phyloP scores from a whole-genome alignment of 805 yeast genomes.

The Saturnispora dispora region DNA sequence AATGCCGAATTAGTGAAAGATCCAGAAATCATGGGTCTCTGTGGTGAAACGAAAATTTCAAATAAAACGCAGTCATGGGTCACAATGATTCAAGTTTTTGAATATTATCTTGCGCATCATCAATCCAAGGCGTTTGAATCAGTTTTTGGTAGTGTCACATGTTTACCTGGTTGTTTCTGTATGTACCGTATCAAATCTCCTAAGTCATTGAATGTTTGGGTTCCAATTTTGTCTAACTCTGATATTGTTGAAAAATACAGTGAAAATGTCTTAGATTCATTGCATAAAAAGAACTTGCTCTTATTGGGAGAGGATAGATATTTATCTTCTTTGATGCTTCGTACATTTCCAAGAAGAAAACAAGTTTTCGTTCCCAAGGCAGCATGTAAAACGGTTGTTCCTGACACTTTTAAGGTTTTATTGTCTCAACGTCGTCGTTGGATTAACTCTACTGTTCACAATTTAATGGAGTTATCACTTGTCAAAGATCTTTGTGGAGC shows the following conservation, averaged over 20 bases:
- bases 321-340: constrained; percentile 75
- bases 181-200: constrained; percentile 89
- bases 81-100: constrained; percentile 88
- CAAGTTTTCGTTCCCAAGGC: constrained; percentile 85
- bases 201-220: constrained; percentile 78
- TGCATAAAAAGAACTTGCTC: constrained; percentile 79
- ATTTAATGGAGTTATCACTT: constrained; percentile 75
- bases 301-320: constrained; percentile 87
- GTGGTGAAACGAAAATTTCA: constrained; percentile 91
- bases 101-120: constrained; percentile 88
- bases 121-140: constrained; percentile 92
- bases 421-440: constrained; percentile 93
- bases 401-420: constrained; percentile 66
- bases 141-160: constrained; percentile 90
- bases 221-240: constrained; percentile 85
- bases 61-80: constrained; percentile 83
- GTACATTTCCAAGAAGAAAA: constrained; percentile 82
- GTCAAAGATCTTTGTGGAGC: constrained; percentile 89
- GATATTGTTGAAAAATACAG: constrained; percentile 89
- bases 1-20: constrained; percentile 81
- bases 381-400: constrained; percentile 87
- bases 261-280: constrained; percentile 73
- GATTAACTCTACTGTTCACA: constrained; percentile 93
- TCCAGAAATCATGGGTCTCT: constrained; percentile 81
- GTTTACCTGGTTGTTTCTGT: constrained; percentile 92